phyloP scores from a whole-genome alignment of 352 stramenopile species.

The Phytopythium boreale region DNA sequence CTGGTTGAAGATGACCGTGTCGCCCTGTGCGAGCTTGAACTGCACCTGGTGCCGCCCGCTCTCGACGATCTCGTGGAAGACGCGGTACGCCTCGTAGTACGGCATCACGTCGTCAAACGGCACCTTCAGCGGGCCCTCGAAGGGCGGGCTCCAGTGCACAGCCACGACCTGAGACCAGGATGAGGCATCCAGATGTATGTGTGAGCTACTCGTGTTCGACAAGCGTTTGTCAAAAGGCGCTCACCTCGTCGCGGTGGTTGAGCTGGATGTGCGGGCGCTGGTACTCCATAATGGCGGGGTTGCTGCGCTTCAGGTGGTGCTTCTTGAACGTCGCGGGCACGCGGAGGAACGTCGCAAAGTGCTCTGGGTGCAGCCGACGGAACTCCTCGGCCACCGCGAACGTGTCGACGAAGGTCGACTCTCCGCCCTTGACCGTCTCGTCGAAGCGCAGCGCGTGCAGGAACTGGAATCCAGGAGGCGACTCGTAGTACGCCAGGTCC shows the following conservation, averaged over 20 bases:
- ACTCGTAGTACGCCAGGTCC: conserved; percentile 97
- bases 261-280: conserved; percentile 92
- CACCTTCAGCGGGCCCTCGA: conserved; percentile 91
- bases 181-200: not conserved
- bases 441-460: conserved; percentile 91
- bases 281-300: conserved; percentile 91
- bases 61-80: conserved; percentile 82
- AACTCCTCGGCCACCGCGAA: conserved; percentile 77
- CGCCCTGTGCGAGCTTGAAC: conserved; percentile 76
- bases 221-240: not conserved
- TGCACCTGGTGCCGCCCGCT: conserved; percentile 61
- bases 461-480: conserved; percentile 93
- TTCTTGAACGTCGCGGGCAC: conserved; percentile 95
- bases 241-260: conserved; percentile 77
- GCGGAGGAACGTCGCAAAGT: conserved; percentile 74
- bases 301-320: conserved; percentile 85
- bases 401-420: conserved; percentile 86
- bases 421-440: conserved; percentile 72
- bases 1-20: conserved; percentile 87
- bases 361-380: conserved; percentile 49
- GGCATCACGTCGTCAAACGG: conserved; percentile 60
- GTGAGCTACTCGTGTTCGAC: no score
- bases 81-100: conserved; percentile 84
- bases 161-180: conserved; percentile 57
- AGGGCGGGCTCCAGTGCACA: conserved; percentile 93